Percentiles rank a stretch among this genome's conserved stretches.
Conservation (phyloP, 371 early-diverging fungal genomes). For the Mortierella sp. region DNA sequence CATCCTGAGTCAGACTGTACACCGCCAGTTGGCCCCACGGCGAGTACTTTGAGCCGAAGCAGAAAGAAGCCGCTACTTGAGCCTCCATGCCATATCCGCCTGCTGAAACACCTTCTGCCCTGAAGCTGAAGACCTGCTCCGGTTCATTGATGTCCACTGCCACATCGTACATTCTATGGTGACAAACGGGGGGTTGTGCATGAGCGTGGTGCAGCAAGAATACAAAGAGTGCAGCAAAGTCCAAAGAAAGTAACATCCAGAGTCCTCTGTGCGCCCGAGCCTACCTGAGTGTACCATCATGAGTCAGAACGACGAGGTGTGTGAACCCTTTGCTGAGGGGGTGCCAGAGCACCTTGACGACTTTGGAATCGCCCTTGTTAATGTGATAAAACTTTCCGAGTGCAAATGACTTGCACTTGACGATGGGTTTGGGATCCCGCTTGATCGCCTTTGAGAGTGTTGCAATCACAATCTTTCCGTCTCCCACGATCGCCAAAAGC, state of each 20-base stretch:
- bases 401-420: slow-evolving; percentile 46
- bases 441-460: slow-evolving; percentile 28
- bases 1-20: slow-evolving; percentile 65
- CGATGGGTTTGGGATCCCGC: slow-evolving; percentile 33
- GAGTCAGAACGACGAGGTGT: slow-evolving; percentile 51
- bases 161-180: slow-evolving; percentile 66
- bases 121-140: slow-evolving; percentile 63
- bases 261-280: no score
- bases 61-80: slow-evolving; percentile 66
- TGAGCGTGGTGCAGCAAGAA: neutral
- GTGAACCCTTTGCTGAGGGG: slow-evolving; percentile 57
- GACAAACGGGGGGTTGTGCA: neutral
- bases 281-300: slow-evolving; percentile 45
- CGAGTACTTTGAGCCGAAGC: slow-evolving; percentile 60
- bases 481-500: slow-evolving; percentile 53
- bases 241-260: neutral
- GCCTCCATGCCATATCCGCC: slow-evolving; percentile 57
- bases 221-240: neutral
- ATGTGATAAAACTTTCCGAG: slow-evolving; percentile 55
- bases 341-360: slow-evolving; percentile 56
- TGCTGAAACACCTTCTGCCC: slow-evolving; percentile 29
- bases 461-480: slow-evolving; percentile 54
- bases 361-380: slow-evolving; percentile 52
- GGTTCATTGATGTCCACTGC: slow-evolving; percentile 61
- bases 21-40: slow-evolving; percentile 68